phyloP scores from a whole-genome alignment of 75 land plant species.

The Sequoia sempervirens region DNA sequence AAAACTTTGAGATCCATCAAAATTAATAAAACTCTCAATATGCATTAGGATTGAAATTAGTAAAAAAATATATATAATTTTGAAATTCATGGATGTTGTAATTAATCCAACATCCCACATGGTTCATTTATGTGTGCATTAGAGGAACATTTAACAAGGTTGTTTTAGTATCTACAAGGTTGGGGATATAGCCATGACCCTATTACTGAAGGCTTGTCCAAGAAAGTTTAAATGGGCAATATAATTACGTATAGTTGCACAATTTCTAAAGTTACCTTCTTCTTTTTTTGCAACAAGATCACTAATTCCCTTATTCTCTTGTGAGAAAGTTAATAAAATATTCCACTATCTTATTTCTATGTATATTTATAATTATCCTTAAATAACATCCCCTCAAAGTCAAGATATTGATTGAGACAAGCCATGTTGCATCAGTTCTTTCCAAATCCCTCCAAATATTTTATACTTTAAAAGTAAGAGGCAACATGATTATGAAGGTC shows the following conservation, averaged over 20 bases:
- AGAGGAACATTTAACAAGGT: not conserved
- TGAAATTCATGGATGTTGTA: not conserved
- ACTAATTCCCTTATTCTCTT: not conserved
- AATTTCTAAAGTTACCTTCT: not conserved
- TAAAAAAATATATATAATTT: too few species aligned
- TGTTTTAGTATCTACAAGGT: too few species aligned
- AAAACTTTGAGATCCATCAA: too few species aligned
- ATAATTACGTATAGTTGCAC: not conserved
- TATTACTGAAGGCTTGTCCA: not conserved
- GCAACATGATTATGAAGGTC: too few species aligned
- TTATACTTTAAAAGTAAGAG: too few species aligned
- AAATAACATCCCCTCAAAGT: not conserved
- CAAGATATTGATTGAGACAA: not conserved
- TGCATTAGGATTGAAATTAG: too few species aligned
- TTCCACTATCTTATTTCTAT: too few species aligned
- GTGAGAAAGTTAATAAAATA: not conserved
- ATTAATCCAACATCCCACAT: not conserved
- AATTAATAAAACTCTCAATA: too few species aligned
- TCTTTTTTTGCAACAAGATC: not conserved
- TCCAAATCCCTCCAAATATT: not conserved
- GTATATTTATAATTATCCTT: too few species aligned
- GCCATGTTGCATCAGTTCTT: not conserved
- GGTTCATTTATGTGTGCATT: not conserved
- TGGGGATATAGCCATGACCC: not conserved
- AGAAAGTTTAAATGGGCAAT: not conserved